Percentiles rank a stretch among this genome's conserved stretches.
Conservation (phyloP, 345 rosid genomes). For the Microthlaspi erraticum region DNA sequence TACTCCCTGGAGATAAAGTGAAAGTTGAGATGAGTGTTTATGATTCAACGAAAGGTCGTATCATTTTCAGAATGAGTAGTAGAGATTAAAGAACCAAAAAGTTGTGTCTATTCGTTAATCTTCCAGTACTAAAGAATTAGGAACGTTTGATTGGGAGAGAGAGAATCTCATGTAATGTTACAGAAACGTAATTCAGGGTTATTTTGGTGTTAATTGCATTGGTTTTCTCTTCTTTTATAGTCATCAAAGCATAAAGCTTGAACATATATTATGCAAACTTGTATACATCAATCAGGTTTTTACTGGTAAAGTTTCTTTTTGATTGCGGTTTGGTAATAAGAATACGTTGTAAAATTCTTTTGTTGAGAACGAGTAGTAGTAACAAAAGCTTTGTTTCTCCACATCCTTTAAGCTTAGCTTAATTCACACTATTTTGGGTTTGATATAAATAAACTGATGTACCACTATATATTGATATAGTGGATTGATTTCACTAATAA, state of each 20-base stretch:
- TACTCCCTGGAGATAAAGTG: conserved; percentile 90
- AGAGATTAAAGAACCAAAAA: conserved; percentile 35
- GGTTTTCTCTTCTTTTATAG: background rate
- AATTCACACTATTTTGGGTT: background rate
- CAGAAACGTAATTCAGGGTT: conserved; percentile 8
- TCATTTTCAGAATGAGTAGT: conserved; percentile 58
- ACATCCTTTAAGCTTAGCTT: background rate
- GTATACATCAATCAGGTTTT: background rate
- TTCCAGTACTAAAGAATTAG: background rate
- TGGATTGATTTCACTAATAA: no score
- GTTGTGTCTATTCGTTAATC: conserved; percentile 11
- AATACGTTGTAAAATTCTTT: background rate
- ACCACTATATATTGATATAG: no score
- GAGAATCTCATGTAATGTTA: conserved; percentile 25
- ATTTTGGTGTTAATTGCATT: background rate
- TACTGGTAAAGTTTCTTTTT: background rate
- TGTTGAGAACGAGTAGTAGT: background rate
- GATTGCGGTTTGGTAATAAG: conserved; percentile 1
- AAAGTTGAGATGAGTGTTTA: conserved; percentile 85
- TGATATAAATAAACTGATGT: no score
- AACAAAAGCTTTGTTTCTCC: background rate
- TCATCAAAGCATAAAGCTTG: background rate
- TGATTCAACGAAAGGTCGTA: conserved; percentile 83
- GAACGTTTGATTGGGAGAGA: conserved; percentile 25
- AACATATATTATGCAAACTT: conserved; percentile 12